Percentiles rank a stretch among this genome's conserved stretches.
These are phyloP conservation scores for Claviceps sp. DNA, from an alignment of 2,329 filamentous ascomycete genomes.

Conservation along the genomic window DNA sequence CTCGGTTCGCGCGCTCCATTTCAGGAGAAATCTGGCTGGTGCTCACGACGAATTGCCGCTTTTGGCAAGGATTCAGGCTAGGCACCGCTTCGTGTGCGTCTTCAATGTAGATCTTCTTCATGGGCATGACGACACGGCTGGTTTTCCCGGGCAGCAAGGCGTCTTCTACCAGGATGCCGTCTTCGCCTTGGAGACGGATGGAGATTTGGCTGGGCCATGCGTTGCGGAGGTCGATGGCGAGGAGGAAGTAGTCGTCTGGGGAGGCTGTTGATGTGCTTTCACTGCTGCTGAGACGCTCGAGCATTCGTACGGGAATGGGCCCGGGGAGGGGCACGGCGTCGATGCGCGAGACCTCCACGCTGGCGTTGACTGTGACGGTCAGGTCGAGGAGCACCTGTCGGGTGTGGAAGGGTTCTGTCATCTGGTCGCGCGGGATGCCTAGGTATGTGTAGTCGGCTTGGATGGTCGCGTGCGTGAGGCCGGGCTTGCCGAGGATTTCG, in stretches of 20 bases:
- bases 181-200: constrained; percentile 45
- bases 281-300: constrained; percentile 30
- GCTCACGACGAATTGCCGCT: constrained; percentile 86
- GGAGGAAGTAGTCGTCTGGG: constrained; percentile 51
- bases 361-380: constrained; percentile 83
- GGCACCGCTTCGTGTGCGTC: constrained; percentile 68
- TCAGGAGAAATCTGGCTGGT: constrained; percentile 66
- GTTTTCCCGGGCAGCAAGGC: constrained; percentile 54
- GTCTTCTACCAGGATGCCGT: constrained; percentile 36
- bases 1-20: constrained; percentile 60
- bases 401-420: constrained; percentile 67
- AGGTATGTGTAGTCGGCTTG: constrained; percentile 79
- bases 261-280: neutral
- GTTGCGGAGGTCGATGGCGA: constrained; percentile 77
- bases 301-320: constrained; percentile 47
- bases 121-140: constrained; percentile 59
- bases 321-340: constrained; percentile 65
- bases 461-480: constrained; percentile 63
- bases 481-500: constrained; percentile 75
- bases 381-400: constrained; percentile 69
- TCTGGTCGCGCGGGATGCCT: constrained; percentile 53
- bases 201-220: constrained; percentile 73
- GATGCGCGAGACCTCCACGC: constrained; percentile 66
- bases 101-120: constrained; percentile 63
- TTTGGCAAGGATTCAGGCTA: constrained; percentile 64